phyloP scores from a whole-genome alignment of 2,329 filamentous ascomycete species.

The Macrophomina phaseolina region DNA sequence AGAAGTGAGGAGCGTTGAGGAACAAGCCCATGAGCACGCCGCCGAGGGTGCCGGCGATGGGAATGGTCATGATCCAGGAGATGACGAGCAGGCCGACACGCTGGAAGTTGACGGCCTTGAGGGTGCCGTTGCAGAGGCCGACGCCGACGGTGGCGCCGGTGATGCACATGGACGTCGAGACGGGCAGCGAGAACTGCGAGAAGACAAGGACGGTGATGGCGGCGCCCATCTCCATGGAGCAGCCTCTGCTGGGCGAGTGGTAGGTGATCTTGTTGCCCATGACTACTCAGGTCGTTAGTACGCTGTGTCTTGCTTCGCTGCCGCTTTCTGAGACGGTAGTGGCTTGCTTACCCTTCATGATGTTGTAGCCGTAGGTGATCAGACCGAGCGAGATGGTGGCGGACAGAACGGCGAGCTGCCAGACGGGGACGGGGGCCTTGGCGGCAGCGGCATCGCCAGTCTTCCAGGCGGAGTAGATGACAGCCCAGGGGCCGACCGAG shows the following conservation, averaged over 20 bases:
- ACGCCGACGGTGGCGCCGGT: slow-evolving; percentile 80
- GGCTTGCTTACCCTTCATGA: slow-evolving; percentile 65
- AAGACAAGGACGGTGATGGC: slow-evolving; percentile 78
- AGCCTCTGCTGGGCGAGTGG: slow-evolving; percentile 64
- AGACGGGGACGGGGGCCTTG: slow-evolving; percentile 72
- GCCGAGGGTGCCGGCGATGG: slow-evolving; percentile 64
- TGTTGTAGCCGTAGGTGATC: slow-evolving; percentile 80
- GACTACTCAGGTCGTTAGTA: slow-evolving; percentile 45
- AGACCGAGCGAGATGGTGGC: slow-evolving; percentile 68
- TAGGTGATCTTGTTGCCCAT: slow-evolving; percentile 84
- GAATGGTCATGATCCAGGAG: slow-evolving; percentile 71
- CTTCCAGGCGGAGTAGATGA: slow-evolving; percentile 45
- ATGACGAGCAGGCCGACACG: slow-evolving; percentile 70
- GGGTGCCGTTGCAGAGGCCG: slow-evolving; percentile 74
- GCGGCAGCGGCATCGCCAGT: slow-evolving; percentile 68
- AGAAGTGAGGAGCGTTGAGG: slow-evolving; percentile 66
- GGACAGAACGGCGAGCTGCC: slow-evolving; percentile 76
- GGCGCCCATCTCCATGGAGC: slow-evolving; percentile 80
- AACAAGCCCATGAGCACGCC: slow-evolving; percentile 53
- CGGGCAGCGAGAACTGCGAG: slow-evolving; percentile 75
- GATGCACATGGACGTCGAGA: slow-evolving; percentile 73
- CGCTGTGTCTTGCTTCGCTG: too few relatives aligned
- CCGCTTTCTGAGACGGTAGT: too few relatives aligned
- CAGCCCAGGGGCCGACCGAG: slow-evolving; percentile 45
- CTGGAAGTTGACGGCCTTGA: slow-evolving; percentile 75